phyloP scores from a whole-genome alignment of 257 asterid species.

The Eucommia ulmoides region DNA sequence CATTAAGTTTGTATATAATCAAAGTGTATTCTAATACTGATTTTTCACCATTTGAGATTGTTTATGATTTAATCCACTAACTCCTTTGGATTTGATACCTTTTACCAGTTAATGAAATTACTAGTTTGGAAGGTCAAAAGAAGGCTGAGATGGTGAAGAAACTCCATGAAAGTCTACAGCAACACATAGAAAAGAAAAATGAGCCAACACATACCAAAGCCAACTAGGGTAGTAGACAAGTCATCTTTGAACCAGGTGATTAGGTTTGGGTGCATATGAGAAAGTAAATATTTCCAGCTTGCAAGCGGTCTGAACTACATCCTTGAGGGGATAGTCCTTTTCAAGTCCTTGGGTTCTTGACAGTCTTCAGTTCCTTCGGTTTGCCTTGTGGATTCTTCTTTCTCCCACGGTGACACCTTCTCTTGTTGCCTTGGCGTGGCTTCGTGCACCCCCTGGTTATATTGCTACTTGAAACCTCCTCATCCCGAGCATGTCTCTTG shows the following conservation, averaged over 20 bases:
- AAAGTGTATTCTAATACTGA: background rate
- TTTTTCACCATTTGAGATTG: background rate
- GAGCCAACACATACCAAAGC: background rate
- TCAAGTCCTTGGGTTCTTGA: background rate
- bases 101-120: background rate
- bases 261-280: background rate
- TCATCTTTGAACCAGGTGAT: conserved; percentile 1
- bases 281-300: background rate
- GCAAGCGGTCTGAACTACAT: background rate
- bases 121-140: background rate
- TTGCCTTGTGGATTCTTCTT: too few relatives aligned
- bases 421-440: too few relatives aligned
- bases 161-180: background rate
- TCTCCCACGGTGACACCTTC: too few relatives aligned
- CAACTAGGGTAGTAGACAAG: conserved; percentile 1
- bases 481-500: too few relatives aligned
- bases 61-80: background rate
- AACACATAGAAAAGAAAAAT: background rate
- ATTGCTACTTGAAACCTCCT: too few relatives aligned
- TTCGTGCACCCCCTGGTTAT: too few relatives aligned
- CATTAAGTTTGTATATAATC: background rate
- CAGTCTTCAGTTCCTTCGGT: too few relatives aligned
- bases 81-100: background rate
- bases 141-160: background rate
- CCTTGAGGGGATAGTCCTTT: background rate